These are phyloP conservation scores for Ceratobasidium sp. DNA, from an alignment of 1,284 basidiomycete genomes.

Conservation along the genomic window DNA sequence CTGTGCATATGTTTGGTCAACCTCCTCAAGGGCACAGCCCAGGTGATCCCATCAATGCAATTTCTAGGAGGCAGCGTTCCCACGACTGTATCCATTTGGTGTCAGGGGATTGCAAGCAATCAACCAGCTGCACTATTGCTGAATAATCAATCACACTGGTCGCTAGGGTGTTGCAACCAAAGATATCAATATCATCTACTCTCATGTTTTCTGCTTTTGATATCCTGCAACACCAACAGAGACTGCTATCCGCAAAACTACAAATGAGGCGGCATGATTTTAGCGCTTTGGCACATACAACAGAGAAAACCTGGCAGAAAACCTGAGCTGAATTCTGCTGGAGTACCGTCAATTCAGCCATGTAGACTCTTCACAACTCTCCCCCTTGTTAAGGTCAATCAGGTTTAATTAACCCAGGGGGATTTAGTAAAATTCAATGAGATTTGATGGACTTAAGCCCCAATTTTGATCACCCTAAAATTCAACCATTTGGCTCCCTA, in stretches of 20 bases:
- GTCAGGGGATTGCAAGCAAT: conserved; percentile 57
- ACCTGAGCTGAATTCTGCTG: too few relatives aligned
- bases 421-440: too few relatives aligned
- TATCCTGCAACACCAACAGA: conserved; percentile 53
- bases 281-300: background rate
- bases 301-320: too few relatives aligned
- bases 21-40: background rate
- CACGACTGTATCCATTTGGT: conserved; percentile 61
- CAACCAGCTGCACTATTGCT: conserved; percentile 53
- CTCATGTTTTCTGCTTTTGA: conserved; percentile 59
- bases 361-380: too few relatives aligned
- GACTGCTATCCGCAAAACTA: conserved; percentile 42
- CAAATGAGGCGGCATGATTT: conserved; percentile 48
- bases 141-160: conserved; percentile 58
- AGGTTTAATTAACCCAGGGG: too few relatives aligned
- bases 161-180: conserved; percentile 57
- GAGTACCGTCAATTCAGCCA: too few relatives aligned
- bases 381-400: too few relatives aligned
- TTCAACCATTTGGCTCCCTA: too few relatives aligned
- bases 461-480: too few relatives aligned
- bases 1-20: conserved; percentile 27
- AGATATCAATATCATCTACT: conserved; percentile 55
- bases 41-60: background rate
- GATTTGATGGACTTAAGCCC: too few relatives aligned
- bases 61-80: conserved; percentile 56